Base-by-base conservation (phyloP, 2,329 filamentous ascomycete species). In the Coniochaeta prunicola region DNA sequence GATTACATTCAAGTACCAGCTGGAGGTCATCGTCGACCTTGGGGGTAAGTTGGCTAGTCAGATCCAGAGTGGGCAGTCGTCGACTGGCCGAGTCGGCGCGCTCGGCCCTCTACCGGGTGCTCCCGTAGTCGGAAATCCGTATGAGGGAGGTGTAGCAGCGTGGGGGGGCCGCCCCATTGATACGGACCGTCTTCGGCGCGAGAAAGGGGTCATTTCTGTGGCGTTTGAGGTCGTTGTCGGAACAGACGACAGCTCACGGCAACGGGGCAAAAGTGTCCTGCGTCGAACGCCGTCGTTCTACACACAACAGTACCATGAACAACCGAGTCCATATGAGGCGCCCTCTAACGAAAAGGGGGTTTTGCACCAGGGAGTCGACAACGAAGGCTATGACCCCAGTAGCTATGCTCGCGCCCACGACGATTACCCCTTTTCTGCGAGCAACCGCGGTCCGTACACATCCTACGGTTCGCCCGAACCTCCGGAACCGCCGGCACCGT, bases 1-100 rank as follows among this genome's bases (percentile, higher is more conserved):
- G 87, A 94, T 99, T 64, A 92, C 88, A 66, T 97, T 99, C 77
- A 91, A 88, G 65, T 97, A 99, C 69, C 90, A 92, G 64, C 82
- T 97, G 21, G 94, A 99, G 72, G 90, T 97, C 2, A 87, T 97
- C 30, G 85, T 97, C 24, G 94, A 99, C 69, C 80, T 97, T 0
- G 92, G 94, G 53, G 93, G 93, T 38, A 94, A 91, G 69, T 76
- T 97, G 42, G 84, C 87, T 1, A 85, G 84, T n/a, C 85, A 91
- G 62, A 73, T 85, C 56, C 88, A 91, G 66, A 81, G 86, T 45
- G 82, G 83, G 19, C 82, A 83, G 76, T 69, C 64, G 64, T 76
- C 67, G 75, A 74, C 68, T 73, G 71, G 63, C 66, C 64, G 74
- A 70, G 62, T 68, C 21, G 66, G 65, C 57, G 61, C 57, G 64